Evolutionary conservation across 768 basidiomycete species (phyloP).

Genomic region (Sarcomyxa edulis): DNA sequence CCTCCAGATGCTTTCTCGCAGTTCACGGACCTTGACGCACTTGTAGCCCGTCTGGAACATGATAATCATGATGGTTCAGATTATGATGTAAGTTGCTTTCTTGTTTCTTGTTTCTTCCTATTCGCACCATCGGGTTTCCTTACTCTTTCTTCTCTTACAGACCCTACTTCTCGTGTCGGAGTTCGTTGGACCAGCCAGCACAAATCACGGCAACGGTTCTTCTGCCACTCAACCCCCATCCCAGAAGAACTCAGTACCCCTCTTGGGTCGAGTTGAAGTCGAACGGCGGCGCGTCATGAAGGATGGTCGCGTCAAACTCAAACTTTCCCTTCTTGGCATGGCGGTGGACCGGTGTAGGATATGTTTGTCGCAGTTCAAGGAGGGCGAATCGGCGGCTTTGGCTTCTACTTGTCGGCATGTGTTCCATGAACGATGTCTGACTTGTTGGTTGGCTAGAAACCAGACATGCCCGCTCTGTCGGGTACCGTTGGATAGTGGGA

Average conservation of each 20-base stretch:
- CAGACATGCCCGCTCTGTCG: constrained; percentile 66
- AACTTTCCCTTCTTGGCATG: constrained; percentile 57
- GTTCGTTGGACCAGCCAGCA: constrained; percentile 51
- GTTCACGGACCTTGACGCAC: constrained; percentile 59
- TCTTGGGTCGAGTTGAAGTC: constrained; percentile 46
- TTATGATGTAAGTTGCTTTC: constrained; percentile 55
- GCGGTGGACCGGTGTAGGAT: constrained; percentile 68
- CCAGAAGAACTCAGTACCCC: constrained; percentile 13
- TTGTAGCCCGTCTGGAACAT: constrained; percentile 52
- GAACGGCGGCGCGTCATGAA: constrained; percentile 51
- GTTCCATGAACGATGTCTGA: constrained; percentile 63
- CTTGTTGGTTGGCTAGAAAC: constrained; percentile 55
- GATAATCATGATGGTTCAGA: constrained; percentile 40
- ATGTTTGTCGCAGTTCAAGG: constrained; percentile 67
- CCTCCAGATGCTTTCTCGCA: constrained; percentile 20
- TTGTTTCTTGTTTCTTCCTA: constrained; percentile 13
- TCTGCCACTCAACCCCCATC: constrained; percentile 8
- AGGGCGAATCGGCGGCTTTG: constrained; percentile 49
- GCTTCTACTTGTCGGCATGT: constrained; percentile 58
- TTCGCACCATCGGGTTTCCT: no score
- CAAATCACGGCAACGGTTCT: constrained; percentile 18
- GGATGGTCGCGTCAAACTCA: constrained; percentile 69
- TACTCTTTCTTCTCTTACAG: constrained; percentile 24
- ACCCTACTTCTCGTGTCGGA: constrained; percentile 56
- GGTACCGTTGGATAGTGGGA: constrained; percentile 29